Evolutionary conservation across 495 filamentous ascomycete species (phyloP), one percentile per base, ranked within the genome.

Genomic region (Oleoguttula mirabilis): DNA sequence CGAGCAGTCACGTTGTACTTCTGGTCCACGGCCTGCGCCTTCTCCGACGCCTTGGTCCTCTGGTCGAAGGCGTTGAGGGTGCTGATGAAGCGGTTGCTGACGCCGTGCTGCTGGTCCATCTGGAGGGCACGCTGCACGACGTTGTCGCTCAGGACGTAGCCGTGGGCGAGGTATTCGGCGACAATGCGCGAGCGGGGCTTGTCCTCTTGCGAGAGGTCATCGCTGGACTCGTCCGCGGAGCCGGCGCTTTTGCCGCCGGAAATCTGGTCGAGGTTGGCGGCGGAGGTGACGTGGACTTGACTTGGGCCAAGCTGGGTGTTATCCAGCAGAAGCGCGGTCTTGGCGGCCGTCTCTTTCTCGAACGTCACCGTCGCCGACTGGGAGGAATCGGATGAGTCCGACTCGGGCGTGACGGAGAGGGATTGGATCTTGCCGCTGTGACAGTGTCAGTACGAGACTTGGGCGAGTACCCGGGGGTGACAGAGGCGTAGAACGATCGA

Each of bases 241-340:
- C 65, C 56, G 21, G 75, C 66, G 43, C 61, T 57, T 25, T 43
- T 55, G 36, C 42, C 47, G 36, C 67, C 70, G 39, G 82, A 79
- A 41, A 86, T 67, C 21, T 80, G 68, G 25, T 72, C 70, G 51
- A 84, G 66, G 52, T 72, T 73, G 22, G 75, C 66, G 16, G 80
- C 76, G 35, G 73, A 63, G 36, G 78, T 68, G 45, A 98, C 90
- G 32, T 76, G 67, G 43, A 98, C 87, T 40, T 85, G 72, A 35
- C 79, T 77, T 27, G 75, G 62, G 51, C 88, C 87, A 38, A 98
- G 79, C 64, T 86, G 79, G 51, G 92, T 96, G 62, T 93, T 84
- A 62, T 98, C 88, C 41, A 98, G 80, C 39, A 98, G 84, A 21
- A 94, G 82, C 14, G 90, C 90, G 19, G 90, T 98, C 64, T 93